These are phyloP conservation scores for Bassia scoparia DNA, from an alignment of 148 eudicot species.

Conservation along the genomic window DNA sequence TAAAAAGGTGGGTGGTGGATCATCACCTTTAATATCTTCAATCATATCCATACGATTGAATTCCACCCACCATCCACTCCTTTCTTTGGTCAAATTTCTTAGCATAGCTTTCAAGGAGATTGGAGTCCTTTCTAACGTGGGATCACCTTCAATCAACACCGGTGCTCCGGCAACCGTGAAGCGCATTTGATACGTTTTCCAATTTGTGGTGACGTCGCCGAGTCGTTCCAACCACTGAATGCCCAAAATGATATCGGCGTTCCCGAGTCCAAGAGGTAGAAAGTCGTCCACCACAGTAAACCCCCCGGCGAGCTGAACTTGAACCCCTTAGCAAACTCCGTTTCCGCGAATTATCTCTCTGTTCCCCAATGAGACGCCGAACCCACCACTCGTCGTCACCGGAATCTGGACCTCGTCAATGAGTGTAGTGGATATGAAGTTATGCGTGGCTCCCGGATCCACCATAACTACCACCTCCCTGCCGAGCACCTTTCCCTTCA, in stretches of 20 bases:
- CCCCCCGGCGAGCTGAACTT: not conserved
- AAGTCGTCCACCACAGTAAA: not conserved
- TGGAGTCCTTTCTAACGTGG: not conserved
- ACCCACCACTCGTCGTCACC: not conserved
- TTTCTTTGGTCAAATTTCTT: too few species aligned
- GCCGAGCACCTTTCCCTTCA: not conserved
- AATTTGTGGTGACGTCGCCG: not conserved
- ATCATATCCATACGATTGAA: not conserved
- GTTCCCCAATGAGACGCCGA: not conserved
- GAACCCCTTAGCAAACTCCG: not conserved
- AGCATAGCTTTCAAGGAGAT: not conserved
- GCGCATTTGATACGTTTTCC: not conserved
- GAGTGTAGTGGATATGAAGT: not conserved
- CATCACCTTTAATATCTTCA: too few species aligned
- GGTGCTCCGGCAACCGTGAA: not conserved
- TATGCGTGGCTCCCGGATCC: not conserved
- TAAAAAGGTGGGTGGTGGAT: not conserved
- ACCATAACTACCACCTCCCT: not conserved
- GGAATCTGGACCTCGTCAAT: not conserved
- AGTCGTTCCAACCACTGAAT: not conserved
- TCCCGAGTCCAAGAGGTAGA: not conserved
- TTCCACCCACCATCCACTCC: not conserved
- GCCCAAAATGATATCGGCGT: not conserved
- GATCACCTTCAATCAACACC: not conserved
- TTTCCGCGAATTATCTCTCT: not conserved